Evolutionary conservation across 306 rosid genomes (phyloP), one percentile per base, ranked within the genome.

Genomic region (Potentilla sterilis): DNA sequence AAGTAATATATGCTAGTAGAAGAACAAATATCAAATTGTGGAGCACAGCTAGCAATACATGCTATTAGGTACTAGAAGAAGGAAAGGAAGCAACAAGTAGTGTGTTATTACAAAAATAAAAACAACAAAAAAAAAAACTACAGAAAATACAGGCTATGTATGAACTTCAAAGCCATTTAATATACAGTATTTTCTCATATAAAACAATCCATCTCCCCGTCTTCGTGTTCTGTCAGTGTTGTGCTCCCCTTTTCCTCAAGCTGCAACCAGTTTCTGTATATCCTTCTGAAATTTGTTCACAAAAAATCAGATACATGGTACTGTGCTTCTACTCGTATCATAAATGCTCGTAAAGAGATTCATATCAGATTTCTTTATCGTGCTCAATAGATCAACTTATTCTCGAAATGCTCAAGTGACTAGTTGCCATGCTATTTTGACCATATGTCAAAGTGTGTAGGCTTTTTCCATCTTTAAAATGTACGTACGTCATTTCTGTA

Each of bases 251-350:
- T 44, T 66, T 28, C 49, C 67, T 90, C 87, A 92, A 0, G 93
- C 96, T 18, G 96, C 93, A 40, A 92, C 85, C 70, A 96, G 89
- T 84, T 84, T 87, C 82, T 96, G 96, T 72, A 96, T 88, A 81
- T 92, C 99, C 89, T 87, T 96, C 98, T 92, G 92, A 70, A 74
- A 52, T 14, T 42, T 51, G 9, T 66, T 22, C 34, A 82, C 44
- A 69, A 64, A 57, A 37, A 70, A 78, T 78, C 43, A 65, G 79
- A 54, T 46, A 58, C 3, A 24, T 37, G 42, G 37, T 6, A 13
- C 3, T 1, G 67, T 62, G 64, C 42, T 14, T 9, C 67, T 32
- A 62, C 42, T 34, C 42, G 7, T 62, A 62, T 34, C 67, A 62
- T 13, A 62, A 62, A 62, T 34, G 67, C 67, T 72, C 19, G 73